Evolutionary conservation across 345 rosid genomes (phyloP).

Genomic region (Citrus mangshanensis): DNA sequence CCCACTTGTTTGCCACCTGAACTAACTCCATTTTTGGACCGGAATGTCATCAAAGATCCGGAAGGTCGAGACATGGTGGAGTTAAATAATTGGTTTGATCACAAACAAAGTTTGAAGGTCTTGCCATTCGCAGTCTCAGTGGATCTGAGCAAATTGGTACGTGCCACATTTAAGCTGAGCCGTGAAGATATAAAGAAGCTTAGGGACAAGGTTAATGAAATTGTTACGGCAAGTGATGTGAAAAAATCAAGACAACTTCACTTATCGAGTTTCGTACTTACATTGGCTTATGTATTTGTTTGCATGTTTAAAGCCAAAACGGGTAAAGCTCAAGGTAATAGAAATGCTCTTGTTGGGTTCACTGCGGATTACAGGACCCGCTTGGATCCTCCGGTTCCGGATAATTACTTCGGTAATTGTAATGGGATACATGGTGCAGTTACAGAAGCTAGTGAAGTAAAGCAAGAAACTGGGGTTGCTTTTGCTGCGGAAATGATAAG

Average conservation of each 20-base stretch:
- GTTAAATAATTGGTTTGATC: background rate
- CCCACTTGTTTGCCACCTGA: background rate
- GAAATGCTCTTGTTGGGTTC: background rate
- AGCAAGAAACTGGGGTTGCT: background rate
- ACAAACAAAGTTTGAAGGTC: background rate
- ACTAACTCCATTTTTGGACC: background rate
- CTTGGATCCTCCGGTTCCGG: background rate
- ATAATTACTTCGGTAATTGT: background rate
- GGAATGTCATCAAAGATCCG: background rate
- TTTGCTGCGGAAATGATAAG: background rate
- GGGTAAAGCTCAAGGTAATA: background rate
- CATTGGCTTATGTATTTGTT: background rate
- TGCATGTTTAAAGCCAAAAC: background rate
- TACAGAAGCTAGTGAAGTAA: background rate
- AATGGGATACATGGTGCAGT: background rate
- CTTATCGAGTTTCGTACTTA: background rate
- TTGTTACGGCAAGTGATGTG: background rate
- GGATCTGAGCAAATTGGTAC: background rate
- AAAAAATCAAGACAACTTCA: background rate
- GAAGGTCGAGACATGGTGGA: background rate
- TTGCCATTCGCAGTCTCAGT: background rate
- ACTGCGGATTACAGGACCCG: background rate
- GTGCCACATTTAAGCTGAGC: background rate
- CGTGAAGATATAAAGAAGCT: background rate
- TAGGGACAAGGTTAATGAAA: background rate